phyloP scores from a whole-genome alignment of 257 asterid species.

The Galeopsis tetrahit region DNA sequence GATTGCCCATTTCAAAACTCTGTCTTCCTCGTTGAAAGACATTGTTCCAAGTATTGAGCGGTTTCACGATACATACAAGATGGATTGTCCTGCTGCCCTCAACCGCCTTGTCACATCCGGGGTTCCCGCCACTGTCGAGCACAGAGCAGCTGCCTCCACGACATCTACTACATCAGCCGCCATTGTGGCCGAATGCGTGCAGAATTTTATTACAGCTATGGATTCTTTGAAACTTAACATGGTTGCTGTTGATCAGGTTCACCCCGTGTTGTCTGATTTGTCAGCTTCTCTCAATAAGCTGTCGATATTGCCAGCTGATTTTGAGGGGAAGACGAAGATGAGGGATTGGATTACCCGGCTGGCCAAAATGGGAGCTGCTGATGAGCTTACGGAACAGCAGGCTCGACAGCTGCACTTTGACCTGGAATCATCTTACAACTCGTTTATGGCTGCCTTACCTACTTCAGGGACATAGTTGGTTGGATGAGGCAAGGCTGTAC shows the following conservation, averaged over 20 bases:
- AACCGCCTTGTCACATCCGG: slow-evolving; percentile 81
- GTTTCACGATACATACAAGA: slow-evolving; percentile 80
- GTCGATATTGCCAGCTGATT: slow-evolving; percentile 75
- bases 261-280: slow-evolving; percentile 79
- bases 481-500: slow-evolving; percentile 42
- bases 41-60: slow-evolving; percentile 81
- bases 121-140: slow-evolving; percentile 97
- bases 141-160: slow-evolving; percentile 65
- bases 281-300: slow-evolving; percentile 84
- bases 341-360: slow-evolving; percentile 88
- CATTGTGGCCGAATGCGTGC: slow-evolving; percentile 89
- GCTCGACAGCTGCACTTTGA: slow-evolving; percentile 97
- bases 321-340: slow-evolving; percentile 96
- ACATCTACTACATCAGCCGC: slow-evolving; percentile 72
- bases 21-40: slow-evolving; percentile 77
- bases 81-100: slow-evolving; percentile 85
- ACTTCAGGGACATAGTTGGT: slow-evolving; percentile 63
- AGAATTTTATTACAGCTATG: slow-evolving; percentile 92
- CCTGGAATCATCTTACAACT: slow-evolving; percentile 90
- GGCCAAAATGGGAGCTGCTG: slow-evolving; percentile 92
- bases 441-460: slow-evolving; percentile 92
- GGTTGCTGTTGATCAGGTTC: slow-evolving; percentile 97
- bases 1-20: slow-evolving; percentile 82
- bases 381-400: slow-evolving; percentile 96
- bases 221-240: slow-evolving; percentile 84